Evolutionary conservation across 805 yeast species (phyloP), one percentile per base, ranked within the genome.

Genomic region (Sungouiozyma intestinalis): DNA sequence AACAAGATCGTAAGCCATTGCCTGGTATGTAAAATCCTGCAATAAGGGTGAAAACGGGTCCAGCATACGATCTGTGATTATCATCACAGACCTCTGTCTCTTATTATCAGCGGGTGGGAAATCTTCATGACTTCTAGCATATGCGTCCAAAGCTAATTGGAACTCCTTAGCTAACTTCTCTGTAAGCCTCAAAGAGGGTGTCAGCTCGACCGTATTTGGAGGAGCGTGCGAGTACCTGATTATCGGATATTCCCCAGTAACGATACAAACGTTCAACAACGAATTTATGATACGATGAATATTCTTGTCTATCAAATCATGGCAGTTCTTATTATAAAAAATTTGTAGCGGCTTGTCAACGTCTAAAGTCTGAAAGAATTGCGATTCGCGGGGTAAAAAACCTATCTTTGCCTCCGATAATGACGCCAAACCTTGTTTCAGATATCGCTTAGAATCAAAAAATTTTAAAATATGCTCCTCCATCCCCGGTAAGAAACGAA

Each of bases 21-120:
- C 88, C 63, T 90, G 94, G 62, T 88, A 92, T 18, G 81, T 76
- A 62, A 88, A 85, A 58, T 86, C 95, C 60, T 92, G 97, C 42
- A 88, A 63, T 38, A 92, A 58, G 0, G 97, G 95, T 5, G 92
- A 83, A 52, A 76, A 75, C 39, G 82, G 66, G 59, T 94, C 98
- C 57, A 87, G 58, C 1, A 94, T 72, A 47, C 99, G 71, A 61
- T 92, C 98, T 2, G 84, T 68, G 16, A 92, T 76, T 29, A 92
- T 61, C 48, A 90, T 70, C 0, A 84, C 70, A 0, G 95, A 73
- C 47, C 92, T 70, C 16, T 85, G 85, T 50, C 84, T 74, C 29
- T 68, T 69, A 11, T 68, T 65, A 1, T 41, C 35, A 1, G 78
- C 77, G 5, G 65, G 63, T 5, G 85, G 84, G 55, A 79, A 81